These are phyloP conservation scores for Apiospora aurea DNA, from an alignment of 2,329 filamentous ascomycete genomes.

Conservation along the genomic window DNA sequence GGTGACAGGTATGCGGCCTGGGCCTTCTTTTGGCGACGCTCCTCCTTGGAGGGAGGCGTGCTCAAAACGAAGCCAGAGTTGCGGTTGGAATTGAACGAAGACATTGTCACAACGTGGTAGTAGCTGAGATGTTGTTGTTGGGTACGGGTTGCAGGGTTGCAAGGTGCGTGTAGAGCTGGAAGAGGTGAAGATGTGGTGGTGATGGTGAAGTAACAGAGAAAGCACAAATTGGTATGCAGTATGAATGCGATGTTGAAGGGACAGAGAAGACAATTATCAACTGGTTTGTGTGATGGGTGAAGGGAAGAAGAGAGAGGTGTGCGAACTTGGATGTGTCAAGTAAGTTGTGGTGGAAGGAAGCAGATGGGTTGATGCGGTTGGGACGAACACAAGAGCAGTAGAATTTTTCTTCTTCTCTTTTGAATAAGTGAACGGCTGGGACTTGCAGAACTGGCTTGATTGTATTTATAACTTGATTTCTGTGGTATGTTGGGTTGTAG, in stretches of 20 bases:
- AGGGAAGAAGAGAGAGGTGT: neutral
- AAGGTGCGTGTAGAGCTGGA: neutral
- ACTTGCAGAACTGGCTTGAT: neutral
- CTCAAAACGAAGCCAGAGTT: neutral
- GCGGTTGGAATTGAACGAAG: neutral
- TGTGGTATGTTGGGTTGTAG: neutral
- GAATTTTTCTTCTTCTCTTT: neutral
- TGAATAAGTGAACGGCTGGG: no score
- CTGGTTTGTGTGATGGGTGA: neutral
- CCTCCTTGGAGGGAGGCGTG: neutral
- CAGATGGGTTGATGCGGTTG: neutral
- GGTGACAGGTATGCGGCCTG: neutral
- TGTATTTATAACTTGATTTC: neutral
- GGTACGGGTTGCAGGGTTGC: neutral
- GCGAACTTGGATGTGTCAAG: neutral
- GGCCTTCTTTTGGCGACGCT: neutral
- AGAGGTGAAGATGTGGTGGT: neutral
- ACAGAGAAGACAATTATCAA: neutral
- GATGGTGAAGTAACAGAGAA: neutral
- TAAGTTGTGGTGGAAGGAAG: neutral
- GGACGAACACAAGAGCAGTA: neutral
- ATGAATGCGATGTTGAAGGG: neutral
- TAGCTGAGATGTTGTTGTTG: neutral
- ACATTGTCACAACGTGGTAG: neutral
- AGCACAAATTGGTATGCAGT: neutral